Evolutionary conservation across 2,329 filamentous ascomycete genomes (phyloP).

Genomic region (Ascochyta lentis): DNA sequence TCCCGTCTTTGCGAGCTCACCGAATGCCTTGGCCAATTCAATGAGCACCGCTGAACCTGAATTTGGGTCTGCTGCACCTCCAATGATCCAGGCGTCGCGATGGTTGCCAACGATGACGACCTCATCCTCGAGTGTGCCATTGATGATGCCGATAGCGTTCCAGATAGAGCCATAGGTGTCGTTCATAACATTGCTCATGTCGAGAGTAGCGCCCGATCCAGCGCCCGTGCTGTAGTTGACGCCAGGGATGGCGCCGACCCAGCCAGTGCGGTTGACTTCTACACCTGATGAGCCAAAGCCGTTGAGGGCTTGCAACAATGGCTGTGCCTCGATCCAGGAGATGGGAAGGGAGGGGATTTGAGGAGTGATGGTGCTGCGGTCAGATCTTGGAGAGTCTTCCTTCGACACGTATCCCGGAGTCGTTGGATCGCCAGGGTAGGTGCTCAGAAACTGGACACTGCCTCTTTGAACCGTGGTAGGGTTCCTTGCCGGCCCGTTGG

Average conservation of each 20-base stretch:
- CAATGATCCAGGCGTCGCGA: constrained; percentile 62
- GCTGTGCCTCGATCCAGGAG: constrained; percentile 80
- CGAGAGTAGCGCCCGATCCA: constrained; percentile 60
- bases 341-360: constrained; percentile 86
- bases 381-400: constrained; percentile 74
- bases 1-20: constrained; percentile 54
- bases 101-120: constrained; percentile 61
- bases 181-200: constrained; percentile 73
- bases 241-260: constrained; percentile 46
- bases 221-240: constrained; percentile 46
- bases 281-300: constrained; percentile 72
- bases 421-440: constrained; percentile 56
- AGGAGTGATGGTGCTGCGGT: constrained; percentile 69
- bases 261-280: constrained; percentile 49
- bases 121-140: constrained; percentile 66
- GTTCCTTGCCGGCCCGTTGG: constrained; percentile 53
- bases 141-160: constrained; percentile 75
- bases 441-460: constrained; percentile 65
- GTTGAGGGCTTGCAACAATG: constrained; percentile 81
- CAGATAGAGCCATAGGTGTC: constrained; percentile 83
- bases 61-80: constrained; percentile 61
- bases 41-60: constrained; percentile 58
- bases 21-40: constrained; percentile 59
- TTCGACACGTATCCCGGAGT: constrained; percentile 77
- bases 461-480: constrained; percentile 56